A percentile compares a stretch with the other conserved stretches of the same genome.
Conservation (phyloP, 768 basidiomycete genomes). For the Psilocybe subaeruginosa region DNA sequence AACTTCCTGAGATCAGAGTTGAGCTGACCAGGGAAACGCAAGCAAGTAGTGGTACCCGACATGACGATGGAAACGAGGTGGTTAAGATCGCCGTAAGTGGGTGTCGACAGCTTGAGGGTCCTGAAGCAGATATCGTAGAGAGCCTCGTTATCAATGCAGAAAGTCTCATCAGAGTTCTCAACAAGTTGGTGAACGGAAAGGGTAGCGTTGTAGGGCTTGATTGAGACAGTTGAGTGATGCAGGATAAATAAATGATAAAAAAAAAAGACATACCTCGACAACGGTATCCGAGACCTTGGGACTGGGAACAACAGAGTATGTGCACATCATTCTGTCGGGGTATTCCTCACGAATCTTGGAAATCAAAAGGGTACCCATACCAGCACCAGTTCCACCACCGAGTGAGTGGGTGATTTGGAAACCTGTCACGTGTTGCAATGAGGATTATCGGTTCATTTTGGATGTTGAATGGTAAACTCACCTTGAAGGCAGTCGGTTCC, state of each 20-base stretch:
- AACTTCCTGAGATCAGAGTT: constrained; percentile 98
- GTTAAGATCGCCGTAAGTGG: constrained; percentile 97
- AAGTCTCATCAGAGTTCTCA: constrained; percentile 99
- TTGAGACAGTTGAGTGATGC: neutral
- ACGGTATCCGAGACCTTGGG: constrained; percentile 99
- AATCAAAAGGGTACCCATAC: constrained; percentile 99
- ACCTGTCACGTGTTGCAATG: constrained; percentile 47
- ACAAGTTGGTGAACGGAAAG: constrained; percentile 98
- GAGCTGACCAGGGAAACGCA: constrained; percentile 99
- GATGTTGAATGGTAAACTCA: constrained; percentile 31
- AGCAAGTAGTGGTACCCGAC: constrained; percentile 97
- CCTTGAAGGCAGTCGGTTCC: constrained; percentile 97
- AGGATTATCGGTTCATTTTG: constrained; percentile 7
- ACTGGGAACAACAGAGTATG: constrained; percentile 97
- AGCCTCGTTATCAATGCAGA: constrained; percentile 99
- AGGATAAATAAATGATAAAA: neutral
- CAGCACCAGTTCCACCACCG: constrained; percentile 99
- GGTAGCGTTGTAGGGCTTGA: constrained; percentile 95
- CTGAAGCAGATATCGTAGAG: constrained; percentile 99
- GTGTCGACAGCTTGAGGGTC: constrained; percentile 93
- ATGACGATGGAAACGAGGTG: constrained; percentile 97
- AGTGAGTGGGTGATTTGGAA: constrained; percentile 99
- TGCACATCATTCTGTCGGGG: constrained; percentile 99
- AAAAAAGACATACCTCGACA: constrained; percentile 69
- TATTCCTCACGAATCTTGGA: constrained; percentile 99